Percentiles rank a stretch among this genome's conserved stretches.
These are phyloP conservation scores for Salicornia ramosissima DNA, from an alignment of 148 eudicot species.

Conservation along the genomic window DNA sequence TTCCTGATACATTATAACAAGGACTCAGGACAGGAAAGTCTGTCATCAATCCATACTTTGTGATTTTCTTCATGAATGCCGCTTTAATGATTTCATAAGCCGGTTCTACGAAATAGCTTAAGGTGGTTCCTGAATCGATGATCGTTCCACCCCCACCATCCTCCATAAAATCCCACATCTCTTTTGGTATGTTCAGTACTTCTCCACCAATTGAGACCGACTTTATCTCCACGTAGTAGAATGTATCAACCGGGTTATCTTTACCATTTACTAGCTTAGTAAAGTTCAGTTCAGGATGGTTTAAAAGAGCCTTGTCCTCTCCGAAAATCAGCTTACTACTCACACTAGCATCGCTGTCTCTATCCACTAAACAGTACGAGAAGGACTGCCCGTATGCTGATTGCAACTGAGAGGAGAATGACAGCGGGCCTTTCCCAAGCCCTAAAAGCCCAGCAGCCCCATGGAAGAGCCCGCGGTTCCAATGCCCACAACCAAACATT, in stretches of 20 bases:
- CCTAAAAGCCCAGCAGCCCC: conserved; percentile 95
- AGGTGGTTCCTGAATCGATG: conserved; percentile 88
- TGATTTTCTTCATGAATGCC: conserved; percentile 52
- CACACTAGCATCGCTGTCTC: conserved; percentile 67
- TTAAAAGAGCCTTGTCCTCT: conserved; percentile 60
- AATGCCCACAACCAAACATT: conserved; percentile 97
- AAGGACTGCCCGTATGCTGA: conserved; percentile 85
- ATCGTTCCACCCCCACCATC: conserved; percentile 85
- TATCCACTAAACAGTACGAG: conserved; percentile 84
- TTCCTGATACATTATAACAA: conserved; percentile 85
- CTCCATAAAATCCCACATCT: conserved; percentile 53
- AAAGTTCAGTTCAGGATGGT: conserved; percentile 55
- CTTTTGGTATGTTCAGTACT: conserved; percentile 47
- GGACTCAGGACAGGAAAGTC: conserved; percentile 65
- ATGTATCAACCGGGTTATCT: conserved; percentile 65
- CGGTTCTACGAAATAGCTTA: conserved; percentile 73
- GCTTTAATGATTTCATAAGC: conserved; percentile 66
- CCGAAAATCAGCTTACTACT: conserved; percentile 92
- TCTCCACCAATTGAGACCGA: conserved; percentile 65
- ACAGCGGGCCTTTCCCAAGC: conserved; percentile 85
- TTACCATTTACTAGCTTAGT: conserved; percentile 48
- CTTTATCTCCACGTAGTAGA: conserved; percentile 67
- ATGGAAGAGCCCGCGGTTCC: conserved; percentile 93
- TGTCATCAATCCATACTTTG: conserved; percentile 42
- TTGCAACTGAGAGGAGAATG: conserved; percentile 81